Evolutionary conservation across 2,329 filamentous ascomycete genomes (phyloP).

Genomic region (Botrytis fabae): DNA sequence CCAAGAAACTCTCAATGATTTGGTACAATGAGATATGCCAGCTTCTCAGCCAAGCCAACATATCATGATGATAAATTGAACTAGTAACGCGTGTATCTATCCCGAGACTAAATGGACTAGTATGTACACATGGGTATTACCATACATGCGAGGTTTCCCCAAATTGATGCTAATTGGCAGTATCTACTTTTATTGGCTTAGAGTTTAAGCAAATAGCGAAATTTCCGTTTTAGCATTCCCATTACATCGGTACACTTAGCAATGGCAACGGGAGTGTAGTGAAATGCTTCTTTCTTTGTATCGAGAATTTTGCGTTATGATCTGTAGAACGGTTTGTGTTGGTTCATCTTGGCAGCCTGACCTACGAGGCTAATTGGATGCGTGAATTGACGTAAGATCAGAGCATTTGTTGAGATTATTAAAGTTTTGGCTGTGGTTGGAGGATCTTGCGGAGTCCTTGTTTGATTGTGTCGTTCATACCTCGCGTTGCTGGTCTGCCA

Average conservation of each 20-base stretch:
- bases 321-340: background rate
- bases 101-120: background rate
- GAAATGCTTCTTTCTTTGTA: background rate
- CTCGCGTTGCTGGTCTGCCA: constrained; percentile 63
- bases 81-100: background rate
- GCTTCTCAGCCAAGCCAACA: background rate
- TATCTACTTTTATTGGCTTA: background rate
- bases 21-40: background rate
- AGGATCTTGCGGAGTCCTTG: constrained; percentile 58
- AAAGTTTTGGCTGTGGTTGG: constrained; percentile 40
- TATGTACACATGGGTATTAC: background rate
- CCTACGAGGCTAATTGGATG: background rate
- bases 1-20: background rate
- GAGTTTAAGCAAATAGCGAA: background rate
- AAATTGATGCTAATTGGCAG: background rate
- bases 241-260: background rate
- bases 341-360: background rate
- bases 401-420: background rate
- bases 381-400: background rate
- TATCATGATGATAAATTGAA: background rate
- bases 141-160: constrained; percentile 3
- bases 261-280: background rate
- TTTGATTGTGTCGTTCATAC: constrained; percentile 63
- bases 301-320: background rate
- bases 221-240: background rate